Base-by-base conservation (phyloP, 1,284 basidiomycete species). In the Boletus semigastroideus region DNA sequence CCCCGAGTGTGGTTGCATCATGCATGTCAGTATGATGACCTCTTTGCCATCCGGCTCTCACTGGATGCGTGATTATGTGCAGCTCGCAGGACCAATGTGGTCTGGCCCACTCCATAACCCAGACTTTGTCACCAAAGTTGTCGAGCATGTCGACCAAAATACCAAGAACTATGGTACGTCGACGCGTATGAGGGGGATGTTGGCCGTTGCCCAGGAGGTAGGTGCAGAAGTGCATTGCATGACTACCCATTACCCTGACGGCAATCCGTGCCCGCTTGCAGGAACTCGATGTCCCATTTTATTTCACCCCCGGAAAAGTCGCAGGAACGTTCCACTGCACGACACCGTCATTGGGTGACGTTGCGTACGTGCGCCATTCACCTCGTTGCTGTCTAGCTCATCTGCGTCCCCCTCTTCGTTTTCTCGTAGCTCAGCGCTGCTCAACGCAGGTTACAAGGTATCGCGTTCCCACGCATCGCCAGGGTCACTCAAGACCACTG, bases 1-100 rank as follows among this genome's bases (percentile, higher is more conserved):
- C 65, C 82, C 82, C 1, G 89, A 98, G 67, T 99, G 96, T 66
- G 85, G 87, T 16, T 84, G 81, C 10, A 72, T 72, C 12, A 73
- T 92, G 61, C 90, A 93, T 71, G 90, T 92, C 61, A 47, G 79
- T 63, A 14, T 52, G 34, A 8, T 44, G 7, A 17, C 20, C 48
- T n/a, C 22, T 34, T 36, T 48, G 22, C 25, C 16, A 17, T 16
- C 22, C 12, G n/a, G 46, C n/a, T 14, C 11, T 34, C 33, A 34
- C 38, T 41, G 13, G 28, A 30, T 51, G 90, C 5, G 8, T 30
- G 20, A 28, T 30, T 37, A 30, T 5, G 20, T 17, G 36, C 42
- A 63, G 89, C 65, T 94, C 27, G 93, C 91, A 19, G 96, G 96
- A 0, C 96, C 96, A 0, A 95, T 99, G 91, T 99, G 96, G 96